Conservation (phyloP, 2,329 filamentous ascomycete species). For the Thyridium curvatum region DNA sequence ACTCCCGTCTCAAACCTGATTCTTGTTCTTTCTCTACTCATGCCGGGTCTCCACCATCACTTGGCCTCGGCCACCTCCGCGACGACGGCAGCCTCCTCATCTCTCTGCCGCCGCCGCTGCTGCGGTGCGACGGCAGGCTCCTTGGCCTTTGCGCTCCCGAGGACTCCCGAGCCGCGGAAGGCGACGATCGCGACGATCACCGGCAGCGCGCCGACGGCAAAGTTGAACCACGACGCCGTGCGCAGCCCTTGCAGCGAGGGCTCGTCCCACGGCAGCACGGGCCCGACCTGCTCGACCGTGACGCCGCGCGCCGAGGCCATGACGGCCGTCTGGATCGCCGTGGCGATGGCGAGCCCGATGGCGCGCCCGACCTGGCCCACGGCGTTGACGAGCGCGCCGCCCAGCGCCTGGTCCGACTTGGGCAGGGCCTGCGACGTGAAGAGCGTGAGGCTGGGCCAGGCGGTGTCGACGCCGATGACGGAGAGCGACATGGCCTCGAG, state of each 20-base stretch:
- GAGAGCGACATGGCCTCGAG: slow-evolving; percentile 60
- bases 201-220: slow-evolving; percentile 36
- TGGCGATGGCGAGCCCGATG: slow-evolving; percentile 59
- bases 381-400: slow-evolving; percentile 62
- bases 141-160: slow-evolving; percentile 31
- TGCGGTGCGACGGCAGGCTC: background rate
- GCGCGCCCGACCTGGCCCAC: slow-evolving; percentile 60
- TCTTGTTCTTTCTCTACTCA: no score
- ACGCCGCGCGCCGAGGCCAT: slow-evolving; percentile 42
- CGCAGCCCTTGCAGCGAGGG: slow-evolving; percentile 41
- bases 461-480: slow-evolving; percentile 60
- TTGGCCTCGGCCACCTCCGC: no score
- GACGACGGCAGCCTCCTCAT: no score
- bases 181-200: slow-evolving; percentile 36
- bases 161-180: slow-evolving; percentile 46
- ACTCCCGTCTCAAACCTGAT: no score
- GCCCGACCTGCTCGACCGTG: slow-evolving; percentile 34
- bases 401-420: slow-evolving; percentile 58
- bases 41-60: no score
- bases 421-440: slow-evolving; percentile 60
- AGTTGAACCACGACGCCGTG: slow-evolving; percentile 46
- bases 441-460: slow-evolving; percentile 59
- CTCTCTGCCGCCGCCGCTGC: no score
- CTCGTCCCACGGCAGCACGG: slow-evolving; percentile 33
- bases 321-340: slow-evolving; percentile 57